These are phyloP conservation scores for Coffea canephora DNA, from an alignment of 257 asterid genomes.

Conservation along the genomic window DNA sequence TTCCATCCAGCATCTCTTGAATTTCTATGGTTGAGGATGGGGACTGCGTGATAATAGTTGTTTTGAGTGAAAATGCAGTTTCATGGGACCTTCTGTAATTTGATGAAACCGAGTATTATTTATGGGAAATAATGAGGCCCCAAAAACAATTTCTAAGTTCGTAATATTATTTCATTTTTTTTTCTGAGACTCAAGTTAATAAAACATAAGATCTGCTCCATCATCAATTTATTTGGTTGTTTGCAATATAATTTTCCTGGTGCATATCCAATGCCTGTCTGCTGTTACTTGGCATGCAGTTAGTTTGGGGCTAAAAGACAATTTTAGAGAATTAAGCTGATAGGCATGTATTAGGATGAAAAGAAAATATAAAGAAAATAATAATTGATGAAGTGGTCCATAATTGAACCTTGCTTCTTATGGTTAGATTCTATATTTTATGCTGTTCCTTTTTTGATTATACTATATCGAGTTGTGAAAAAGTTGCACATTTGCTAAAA, in stretches of 20 bases:
- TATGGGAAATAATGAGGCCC: background rate
- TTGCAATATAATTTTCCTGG: background rate
- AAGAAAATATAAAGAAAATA: background rate
- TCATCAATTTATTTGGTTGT: background rate
- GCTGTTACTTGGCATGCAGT: background rate
- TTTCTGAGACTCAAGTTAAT: too few species aligned
- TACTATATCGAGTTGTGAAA: background rate
- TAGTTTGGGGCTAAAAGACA: background rate
- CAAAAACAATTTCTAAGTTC: background rate
- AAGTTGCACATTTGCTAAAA: background rate
- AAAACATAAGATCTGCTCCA: background rate
- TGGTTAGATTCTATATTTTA: background rate
- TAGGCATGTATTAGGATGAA: background rate
- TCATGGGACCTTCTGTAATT: background rate
- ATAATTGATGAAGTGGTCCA: background rate
- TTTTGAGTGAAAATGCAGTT: background rate
- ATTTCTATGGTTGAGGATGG: background rate
- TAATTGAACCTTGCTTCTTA: background rate
- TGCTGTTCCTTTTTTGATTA: background rate
- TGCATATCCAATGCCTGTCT: background rate
- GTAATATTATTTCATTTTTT: background rate
- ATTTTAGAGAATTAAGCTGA: background rate
- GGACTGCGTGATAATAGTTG: background rate
- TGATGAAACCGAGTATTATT: background rate
- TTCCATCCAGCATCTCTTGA: background rate